These are phyloP conservation scores for Amoebophrya sp. DNA, from an alignment of 169 alveolate species.

Conservation along the genomic window DNA sequence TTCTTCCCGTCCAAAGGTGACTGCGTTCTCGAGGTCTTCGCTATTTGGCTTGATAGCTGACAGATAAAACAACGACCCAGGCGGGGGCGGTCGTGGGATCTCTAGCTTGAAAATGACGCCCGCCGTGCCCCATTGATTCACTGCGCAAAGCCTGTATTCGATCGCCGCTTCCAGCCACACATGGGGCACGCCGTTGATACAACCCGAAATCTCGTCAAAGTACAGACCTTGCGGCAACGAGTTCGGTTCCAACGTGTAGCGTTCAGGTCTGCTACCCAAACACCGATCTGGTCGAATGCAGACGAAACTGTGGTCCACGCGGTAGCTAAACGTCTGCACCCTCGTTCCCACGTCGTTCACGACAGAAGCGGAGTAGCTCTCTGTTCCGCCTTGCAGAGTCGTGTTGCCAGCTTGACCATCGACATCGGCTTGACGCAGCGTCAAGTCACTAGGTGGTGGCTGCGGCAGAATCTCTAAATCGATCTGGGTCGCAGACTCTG, in stretches of 20 bases:
- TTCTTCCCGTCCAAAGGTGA: background rate
- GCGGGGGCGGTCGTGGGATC: background rate
- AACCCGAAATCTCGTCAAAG: background rate
- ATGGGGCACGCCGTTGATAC: background rate
- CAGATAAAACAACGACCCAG: background rate
- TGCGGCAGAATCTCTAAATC: background rate
- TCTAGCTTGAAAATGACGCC: background rate
- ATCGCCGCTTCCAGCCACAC: background rate
- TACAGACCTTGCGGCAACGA: background rate
- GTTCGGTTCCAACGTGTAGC: constrained; percentile 11
- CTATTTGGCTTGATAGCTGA: background rate
- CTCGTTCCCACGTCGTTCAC: background rate
- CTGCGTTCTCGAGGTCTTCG: background rate
- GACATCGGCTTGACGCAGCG: background rate
- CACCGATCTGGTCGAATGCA: background rate
- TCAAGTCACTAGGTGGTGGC: background rate
- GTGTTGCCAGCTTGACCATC: background rate
- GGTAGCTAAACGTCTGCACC: background rate
- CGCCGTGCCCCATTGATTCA: constrained; percentile 15
- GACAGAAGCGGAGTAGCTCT: background rate
- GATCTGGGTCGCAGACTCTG: background rate
- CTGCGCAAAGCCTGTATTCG: background rate
- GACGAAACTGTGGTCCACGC: background rate
- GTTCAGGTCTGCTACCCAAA: background rate
- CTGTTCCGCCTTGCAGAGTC: background rate